A percentile compares a stretch with the other conserved stretches of the same genome.
phyloP scores from a whole-genome alignment of 352 stramenopile species.

The Phytophthora chlamydospora region DNA sequence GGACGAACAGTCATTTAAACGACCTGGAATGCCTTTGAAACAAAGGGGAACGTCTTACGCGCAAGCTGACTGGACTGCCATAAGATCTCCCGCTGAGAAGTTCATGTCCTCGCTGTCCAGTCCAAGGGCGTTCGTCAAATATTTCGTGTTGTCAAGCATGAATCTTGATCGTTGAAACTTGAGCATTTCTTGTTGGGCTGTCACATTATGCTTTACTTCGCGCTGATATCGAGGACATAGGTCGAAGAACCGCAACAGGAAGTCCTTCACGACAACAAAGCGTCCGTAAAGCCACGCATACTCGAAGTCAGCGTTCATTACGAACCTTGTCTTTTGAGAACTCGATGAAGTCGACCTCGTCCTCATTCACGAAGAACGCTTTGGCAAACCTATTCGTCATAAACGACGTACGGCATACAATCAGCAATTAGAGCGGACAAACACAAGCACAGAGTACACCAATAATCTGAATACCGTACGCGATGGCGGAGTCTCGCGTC shows the following conservation, averaged over 20 bases:
- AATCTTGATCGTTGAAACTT: slow-evolving; percentile 39
- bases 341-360: slow-evolving; percentile 51
- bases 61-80: slow-evolving; percentile 47
- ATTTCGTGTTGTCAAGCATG: slow-evolving; percentile 17
- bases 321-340: slow-evolving; percentile 39
- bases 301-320: not conserved
- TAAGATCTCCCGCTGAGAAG: slow-evolving; percentile 40
- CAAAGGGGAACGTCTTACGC: slow-evolving; percentile 34
- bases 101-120: slow-evolving; percentile 28
- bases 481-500: slow-evolving; percentile 61
- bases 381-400: slow-evolving; percentile 45
- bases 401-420: not conserved
- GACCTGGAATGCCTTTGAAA: not conserved
- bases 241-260: slow-evolving; percentile 66
- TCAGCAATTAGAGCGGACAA: not conserved
- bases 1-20: not conserved
- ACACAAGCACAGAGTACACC: not conserved
- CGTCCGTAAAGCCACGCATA: not conserved
- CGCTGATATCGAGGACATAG: slow-evolving; percentile 54
- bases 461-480: slow-evolving; percentile 33
- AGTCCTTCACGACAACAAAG: slow-evolving; percentile 32
- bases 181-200: slow-evolving; percentile 30
- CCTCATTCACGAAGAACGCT: slow-evolving; percentile 57
- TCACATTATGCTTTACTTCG: slow-evolving; percentile 55
- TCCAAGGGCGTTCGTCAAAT: slow-evolving; percentile 31